Evolutionary conservation across 2,329 filamentous ascomycete genomes (phyloP).

Genomic region (Aspergillus hiratsukae): DNA sequence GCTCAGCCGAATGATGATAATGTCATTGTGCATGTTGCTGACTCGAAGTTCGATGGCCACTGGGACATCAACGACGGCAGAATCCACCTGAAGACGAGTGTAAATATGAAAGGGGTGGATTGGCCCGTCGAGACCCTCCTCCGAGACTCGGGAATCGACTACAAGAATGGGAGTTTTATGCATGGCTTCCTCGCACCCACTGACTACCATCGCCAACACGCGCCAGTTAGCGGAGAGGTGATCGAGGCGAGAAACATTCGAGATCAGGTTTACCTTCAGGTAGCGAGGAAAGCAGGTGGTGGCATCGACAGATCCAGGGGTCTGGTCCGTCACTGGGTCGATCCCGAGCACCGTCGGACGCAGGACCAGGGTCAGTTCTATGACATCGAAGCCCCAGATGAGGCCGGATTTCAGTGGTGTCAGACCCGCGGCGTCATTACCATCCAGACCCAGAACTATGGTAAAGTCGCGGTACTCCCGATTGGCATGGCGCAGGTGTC

Average conservation of each 20-base stretch:
- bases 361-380: not conserved
- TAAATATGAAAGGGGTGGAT: not conserved
- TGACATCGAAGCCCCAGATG: conserved; percentile 29
- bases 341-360: not conserved
- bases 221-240: not conserved
- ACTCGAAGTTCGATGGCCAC: conserved; percentile 2
- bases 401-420: conserved; percentile 39
- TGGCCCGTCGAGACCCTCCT: conserved; percentile 1
- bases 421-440: conserved; percentile 39
- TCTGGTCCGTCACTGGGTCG: not conserved
- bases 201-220: not conserved
- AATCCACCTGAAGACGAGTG: not conserved
- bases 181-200: not conserved
- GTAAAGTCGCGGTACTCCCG: conserved; percentile 41
- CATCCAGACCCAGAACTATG: conserved; percentile 33
- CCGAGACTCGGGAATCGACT: not conserved
- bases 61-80: not conserved
- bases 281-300: not conserved
- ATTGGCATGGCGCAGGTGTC: conserved; percentile 45
- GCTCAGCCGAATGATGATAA: not conserved
- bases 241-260: conserved; percentile 2
- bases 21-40: conserved; percentile 3
- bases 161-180: not conserved
- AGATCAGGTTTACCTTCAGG: conserved; percentile 1
- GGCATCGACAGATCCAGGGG: not conserved